These are phyloP conservation scores for Pythium pyrilobum DNA, from an alignment of 352 stramenopile species.

Conservation along the genomic window DNA sequence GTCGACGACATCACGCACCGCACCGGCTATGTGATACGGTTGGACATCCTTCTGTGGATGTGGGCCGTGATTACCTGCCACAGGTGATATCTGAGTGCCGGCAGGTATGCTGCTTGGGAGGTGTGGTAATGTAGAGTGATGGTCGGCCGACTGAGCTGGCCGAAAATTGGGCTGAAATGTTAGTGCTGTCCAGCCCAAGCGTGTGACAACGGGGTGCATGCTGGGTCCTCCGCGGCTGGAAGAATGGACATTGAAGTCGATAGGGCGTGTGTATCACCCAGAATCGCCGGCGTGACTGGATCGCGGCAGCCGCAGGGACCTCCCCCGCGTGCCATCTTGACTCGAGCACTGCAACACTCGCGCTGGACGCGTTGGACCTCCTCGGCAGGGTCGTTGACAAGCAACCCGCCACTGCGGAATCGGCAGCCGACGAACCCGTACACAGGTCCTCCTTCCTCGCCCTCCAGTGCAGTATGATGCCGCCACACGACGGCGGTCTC, in stretches of 20 bases:
- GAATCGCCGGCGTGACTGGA: no score
- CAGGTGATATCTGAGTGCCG: no score
- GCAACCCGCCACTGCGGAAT: slow-evolving; percentile 4
- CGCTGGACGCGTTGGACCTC: no score
- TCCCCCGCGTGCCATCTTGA: no score
- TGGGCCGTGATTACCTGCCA: no score
- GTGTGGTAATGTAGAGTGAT: no score
- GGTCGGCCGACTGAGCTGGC: background rate
- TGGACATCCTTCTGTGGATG: no score
- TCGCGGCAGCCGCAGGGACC: no score
- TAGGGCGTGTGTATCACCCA: slow-evolving; percentile 1
- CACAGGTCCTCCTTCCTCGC: background rate
- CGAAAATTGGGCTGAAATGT: background rate
- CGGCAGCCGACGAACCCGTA: background rate
- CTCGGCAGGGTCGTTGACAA: no score
- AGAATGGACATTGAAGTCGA: slow-evolving; percentile 6
- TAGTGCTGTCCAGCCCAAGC: slow-evolving; percentile 3
- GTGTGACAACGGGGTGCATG: slow-evolving; percentile 6
- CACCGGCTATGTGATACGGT: no score
- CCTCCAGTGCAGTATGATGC: slow-evolving; percentile 6
- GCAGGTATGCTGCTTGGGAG: no score
- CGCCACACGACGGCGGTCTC: background rate
- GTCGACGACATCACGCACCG: background rate
- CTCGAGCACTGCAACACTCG: background rate
- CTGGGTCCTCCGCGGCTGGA: background rate